Base-by-base conservation (phyloP, 805 yeast species). In the Scheffersomyces amazonensis region DNA sequence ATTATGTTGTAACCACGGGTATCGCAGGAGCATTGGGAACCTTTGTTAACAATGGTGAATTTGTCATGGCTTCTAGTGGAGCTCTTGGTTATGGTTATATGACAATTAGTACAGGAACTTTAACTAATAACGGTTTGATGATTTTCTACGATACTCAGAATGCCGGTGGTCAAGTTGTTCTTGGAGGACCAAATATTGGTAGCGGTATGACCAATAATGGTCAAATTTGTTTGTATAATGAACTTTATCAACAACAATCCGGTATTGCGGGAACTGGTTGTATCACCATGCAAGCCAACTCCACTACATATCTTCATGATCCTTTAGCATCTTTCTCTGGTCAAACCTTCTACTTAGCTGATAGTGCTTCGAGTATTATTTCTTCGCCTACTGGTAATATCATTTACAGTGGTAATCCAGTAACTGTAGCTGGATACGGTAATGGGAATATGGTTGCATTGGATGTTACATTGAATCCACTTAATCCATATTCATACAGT, bases 181-280 rank as follows among this genome's bases (percentile, higher is more conserved):
- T 12, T 12, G 13, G 27, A 11, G 35, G 56, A 48, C 39, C 42
- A 35, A 6, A 11, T 27, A 15, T 33, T 18, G 39, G 42, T 2
- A 40, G 45, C 3, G 24, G 38, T 15, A 48, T 56, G 23, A 44
- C 42, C 16, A 58, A 58, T 32, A 33, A 43, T 18, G 63, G 63
- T 34, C 43, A 48, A n/a, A 56, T 58, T 33, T 58, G 63, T 42
- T 44, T 58, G 39, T 39, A 46, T 27, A 51, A 53, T 32, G 42
- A 43, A 31, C 41, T 32, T 17, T 58, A 49, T 36, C 31, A 40
- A 6, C 60, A 52, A 43, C 37, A 48, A 10, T 43, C 53, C 16
- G 32, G 18, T 22, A 44, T 58, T 21, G 10, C 16, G 1, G 61
- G 61, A 22, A 31, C 28, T 19, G 63, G 63, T 32, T 58, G 63